Evolutionary conservation across 2,329 filamentous ascomycete genomes (phyloP).

Genomic region (Geosmithia flava): DNA sequence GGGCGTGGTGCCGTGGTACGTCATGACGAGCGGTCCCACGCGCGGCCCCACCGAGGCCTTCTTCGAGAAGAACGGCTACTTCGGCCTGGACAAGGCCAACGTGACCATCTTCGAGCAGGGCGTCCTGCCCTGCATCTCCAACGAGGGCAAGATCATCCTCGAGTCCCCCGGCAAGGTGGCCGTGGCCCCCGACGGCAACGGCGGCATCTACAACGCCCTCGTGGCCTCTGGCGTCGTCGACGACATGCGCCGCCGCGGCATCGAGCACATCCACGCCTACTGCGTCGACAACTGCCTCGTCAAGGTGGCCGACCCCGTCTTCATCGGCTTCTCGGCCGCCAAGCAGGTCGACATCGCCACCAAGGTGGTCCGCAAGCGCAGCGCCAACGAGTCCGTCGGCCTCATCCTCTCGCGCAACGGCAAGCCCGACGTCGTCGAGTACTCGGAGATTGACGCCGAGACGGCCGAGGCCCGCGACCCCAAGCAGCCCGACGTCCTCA

Average conservation of each 20-base stretch:
- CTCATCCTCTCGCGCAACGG: constrained; percentile 92
- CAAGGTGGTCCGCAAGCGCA: constrained; percentile 98
- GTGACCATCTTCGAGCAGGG: constrained; percentile 94
- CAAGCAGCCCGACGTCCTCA: constrained; percentile 69
- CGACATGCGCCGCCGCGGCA: constrained; percentile 80
- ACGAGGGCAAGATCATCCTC: constrained; percentile 92
- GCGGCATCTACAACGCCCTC: constrained; percentile 89
- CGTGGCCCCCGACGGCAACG: constrained; percentile 93
- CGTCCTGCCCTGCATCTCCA: constrained; percentile 90
- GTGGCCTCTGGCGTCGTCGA: constrained; percentile 66
- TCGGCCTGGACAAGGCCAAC: constrained; percentile 76
- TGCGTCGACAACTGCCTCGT: constrained; percentile 99
- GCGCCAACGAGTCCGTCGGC: constrained; percentile 90
- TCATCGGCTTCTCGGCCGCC: constrained; percentile 83
- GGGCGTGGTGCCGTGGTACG: constrained; percentile 85
- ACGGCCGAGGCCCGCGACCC: constrained; percentile 84
- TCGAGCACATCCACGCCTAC: constrained; percentile 94
- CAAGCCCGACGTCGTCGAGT: constrained; percentile 94
- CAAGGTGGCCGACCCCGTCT: constrained; percentile 91
- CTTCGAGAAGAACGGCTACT: constrained; percentile 82
- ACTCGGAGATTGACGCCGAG: constrained; percentile 85
- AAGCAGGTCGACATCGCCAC: constrained; percentile 92
- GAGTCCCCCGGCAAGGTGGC: constrained; percentile 85
- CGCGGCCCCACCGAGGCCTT: constrained; percentile 85
- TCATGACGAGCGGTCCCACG: constrained; percentile 97